Evolutionary conservation across 192 early-diverging fungal species (phyloP).

Genomic region (Chytriomyces hyalinus): DNA sequence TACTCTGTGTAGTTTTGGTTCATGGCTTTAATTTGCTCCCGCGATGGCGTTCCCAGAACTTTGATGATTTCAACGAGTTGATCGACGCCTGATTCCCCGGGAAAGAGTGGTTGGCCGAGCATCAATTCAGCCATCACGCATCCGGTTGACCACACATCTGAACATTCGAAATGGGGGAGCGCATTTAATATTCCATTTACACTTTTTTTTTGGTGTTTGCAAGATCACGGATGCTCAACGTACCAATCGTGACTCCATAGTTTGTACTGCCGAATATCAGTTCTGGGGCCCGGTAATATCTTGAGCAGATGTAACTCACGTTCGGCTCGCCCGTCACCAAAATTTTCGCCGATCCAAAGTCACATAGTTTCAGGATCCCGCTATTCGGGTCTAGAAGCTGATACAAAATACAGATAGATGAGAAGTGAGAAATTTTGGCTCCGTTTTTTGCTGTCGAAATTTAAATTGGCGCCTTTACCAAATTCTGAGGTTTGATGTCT

Average conservation of each 20-base stretch:
- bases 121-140: slow-evolving; percentile 98
- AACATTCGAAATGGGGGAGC: slow-evolving; percentile 10
- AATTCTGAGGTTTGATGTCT: slow-evolving; percentile 99
- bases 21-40: slow-evolving; percentile 96
- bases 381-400: slow-evolving; percentile 82
- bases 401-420: too few species aligned
- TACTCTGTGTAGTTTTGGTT: slow-evolving; percentile 99
- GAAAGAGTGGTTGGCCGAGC: slow-evolving; percentile 92
- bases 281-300: slow-evolving; percentile 97
- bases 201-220: too few species aligned
- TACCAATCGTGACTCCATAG: slow-evolving; percentile 80
- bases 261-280: slow-evolving; percentile 96
- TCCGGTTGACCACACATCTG: slow-evolving; percentile 93
- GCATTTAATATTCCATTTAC: background rate
- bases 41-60: slow-evolving; percentile 95
- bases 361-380: slow-evolving; percentile 96
- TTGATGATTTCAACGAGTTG: slow-evolving; percentile 99
- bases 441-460: background rate
- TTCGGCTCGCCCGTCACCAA: slow-evolving; percentile 96
- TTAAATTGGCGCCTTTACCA: slow-evolving; percentile 49
- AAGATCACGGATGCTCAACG: slow-evolving; percentile 43
- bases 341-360: slow-evolving; percentile 98
- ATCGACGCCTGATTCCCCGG: slow-evolving; percentile 96
- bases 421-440: background rate
- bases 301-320: slow-evolving; percentile 97